phyloP scores from a whole-genome alignment of 371 early-diverging fungal genomes.

The Rhizomucor pusillus region DNA sequence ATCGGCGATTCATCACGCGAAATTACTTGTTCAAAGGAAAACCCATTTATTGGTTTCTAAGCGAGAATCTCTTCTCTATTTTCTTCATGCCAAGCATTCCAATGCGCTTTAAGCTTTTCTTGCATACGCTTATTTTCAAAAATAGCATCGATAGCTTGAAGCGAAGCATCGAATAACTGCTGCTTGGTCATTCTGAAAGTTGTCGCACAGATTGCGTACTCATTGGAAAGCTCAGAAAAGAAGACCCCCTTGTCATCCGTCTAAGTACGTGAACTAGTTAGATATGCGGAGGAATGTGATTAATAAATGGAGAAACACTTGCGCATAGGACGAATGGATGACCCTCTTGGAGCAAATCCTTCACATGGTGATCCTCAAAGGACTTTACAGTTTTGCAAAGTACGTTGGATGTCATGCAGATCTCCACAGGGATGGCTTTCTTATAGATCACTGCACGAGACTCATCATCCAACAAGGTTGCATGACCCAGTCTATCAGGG shows the following conservation, averaged over 20 bases:
- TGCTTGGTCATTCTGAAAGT: conserved; percentile 31
- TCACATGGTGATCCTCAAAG: conserved; percentile 56
- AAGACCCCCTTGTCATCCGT: conserved; percentile 64
- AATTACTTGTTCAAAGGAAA: no score
- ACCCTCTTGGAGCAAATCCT: conserved; percentile 35
- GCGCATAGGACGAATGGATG: conserved; percentile 62
- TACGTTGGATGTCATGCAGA: conserved; percentile 69
- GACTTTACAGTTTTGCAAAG: conserved; percentile 52
- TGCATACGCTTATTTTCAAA: conserved; percentile 39
- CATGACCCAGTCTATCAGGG: conserved; percentile 64
- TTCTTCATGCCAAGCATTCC: conserved; percentile 31
- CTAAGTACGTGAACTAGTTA: conserved; percentile 15
- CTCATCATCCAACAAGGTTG: conserved; percentile 45
- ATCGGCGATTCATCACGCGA: no score
- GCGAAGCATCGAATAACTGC: conserved; percentile 43
- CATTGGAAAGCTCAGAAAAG: conserved; percentile 48
- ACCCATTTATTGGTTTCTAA: no score
- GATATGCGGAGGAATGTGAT: background rate
- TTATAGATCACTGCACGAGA: conserved; percentile 34
- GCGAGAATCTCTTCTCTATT: conserved; percentile 3
- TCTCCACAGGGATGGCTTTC: conserved; percentile 53
- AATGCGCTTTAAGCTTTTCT: conserved; percentile 23
- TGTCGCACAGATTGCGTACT: conserved; percentile 40
- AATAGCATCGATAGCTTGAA: conserved; percentile 43
- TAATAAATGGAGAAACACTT: conserved; percentile 18